These are phyloP conservation scores for Pezicula rhizophila DNA, from an alignment of 2,329 filamentous ascomycete genomes.

Conservation along the genomic window DNA sequence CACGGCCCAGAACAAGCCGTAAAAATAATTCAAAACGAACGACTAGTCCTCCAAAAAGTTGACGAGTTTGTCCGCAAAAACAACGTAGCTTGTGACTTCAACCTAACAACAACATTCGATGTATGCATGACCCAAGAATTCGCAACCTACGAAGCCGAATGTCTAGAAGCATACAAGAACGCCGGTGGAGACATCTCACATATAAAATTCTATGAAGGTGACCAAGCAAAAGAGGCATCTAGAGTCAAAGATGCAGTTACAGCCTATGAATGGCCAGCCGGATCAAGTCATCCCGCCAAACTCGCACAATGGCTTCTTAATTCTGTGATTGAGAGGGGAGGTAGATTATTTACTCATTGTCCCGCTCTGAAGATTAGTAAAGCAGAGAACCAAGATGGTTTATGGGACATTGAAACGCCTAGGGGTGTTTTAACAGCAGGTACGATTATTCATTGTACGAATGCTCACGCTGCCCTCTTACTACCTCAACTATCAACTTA, in stretches of 20 bases:
- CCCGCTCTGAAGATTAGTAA: conserved; percentile 28
- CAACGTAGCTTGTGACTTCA: conserved; percentile 38
- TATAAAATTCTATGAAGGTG: conserved; percentile 32
- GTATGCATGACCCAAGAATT: conserved; percentile 42
- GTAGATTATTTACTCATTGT: conserved; percentile 36
- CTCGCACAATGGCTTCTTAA: conserved; percentile 41
- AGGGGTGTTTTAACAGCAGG: conserved; percentile 26
- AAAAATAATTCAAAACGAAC: conserved; percentile 40
- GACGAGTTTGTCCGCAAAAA: conserved; percentile 35
- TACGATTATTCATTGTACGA: conserved; percentile 34
- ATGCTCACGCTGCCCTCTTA: conserved; percentile 32
- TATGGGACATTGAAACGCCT: conserved; percentile 30
- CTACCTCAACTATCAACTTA: conserved; percentile 30
- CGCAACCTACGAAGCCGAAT: conserved; percentile 36
- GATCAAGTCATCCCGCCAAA: conserved; percentile 42
- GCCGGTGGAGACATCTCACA: conserved; percentile 39
- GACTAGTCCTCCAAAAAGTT: conserved; percentile 33
- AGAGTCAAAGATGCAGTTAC: conserved; percentile 32
- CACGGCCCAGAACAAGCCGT: conserved; percentile 38
- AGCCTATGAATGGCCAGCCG: conserved; percentile 47
- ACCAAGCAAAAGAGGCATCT: conserved; percentile 33
- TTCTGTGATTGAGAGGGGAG: conserved; percentile 31
- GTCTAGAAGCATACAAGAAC: conserved; percentile 31
- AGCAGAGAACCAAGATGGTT: conserved; percentile 6
- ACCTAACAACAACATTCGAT: conserved; percentile 40